These are phyloP conservation scores for sunflower (Helianthus annuus) DNA, from an alignment of 129 eudicot genomes.

Conservation along the genomic window DNA sequence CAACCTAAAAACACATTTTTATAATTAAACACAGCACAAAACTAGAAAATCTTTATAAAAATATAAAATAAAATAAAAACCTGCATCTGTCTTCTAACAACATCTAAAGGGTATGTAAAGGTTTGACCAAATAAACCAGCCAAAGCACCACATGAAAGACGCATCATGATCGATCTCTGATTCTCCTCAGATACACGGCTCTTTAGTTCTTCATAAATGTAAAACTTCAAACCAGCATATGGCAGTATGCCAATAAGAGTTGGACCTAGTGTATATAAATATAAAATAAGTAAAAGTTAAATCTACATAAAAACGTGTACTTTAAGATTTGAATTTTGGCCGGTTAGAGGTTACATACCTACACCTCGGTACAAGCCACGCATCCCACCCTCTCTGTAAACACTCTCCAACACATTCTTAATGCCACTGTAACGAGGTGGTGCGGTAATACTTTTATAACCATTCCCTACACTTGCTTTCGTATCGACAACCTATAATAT, in stretches of 20 bases:
- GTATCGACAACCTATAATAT: slow-evolving; percentile 57
- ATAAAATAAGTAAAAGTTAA: not conserved
- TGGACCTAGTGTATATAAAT: slow-evolving; percentile 61
- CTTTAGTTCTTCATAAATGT: slow-evolving; percentile 87
- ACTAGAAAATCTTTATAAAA: not conserved
- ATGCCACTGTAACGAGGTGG: slow-evolving; percentile 76
- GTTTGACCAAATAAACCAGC: slow-evolving; percentile 99
- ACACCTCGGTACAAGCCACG: slow-evolving; percentile 92
- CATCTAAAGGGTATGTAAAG: slow-evolving; percentile 93
- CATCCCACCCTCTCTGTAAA: slow-evolving; percentile 90
- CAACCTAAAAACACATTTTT: slow-evolving; percentile 59
- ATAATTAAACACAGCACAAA: not conserved
- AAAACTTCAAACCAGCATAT: slow-evolving; percentile 95
- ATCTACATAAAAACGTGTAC: not conserved
- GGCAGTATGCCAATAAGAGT: slow-evolving; percentile 95
- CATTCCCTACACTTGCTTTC: slow-evolving; percentile 45
- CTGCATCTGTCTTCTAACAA: slow-evolving; percentile 99
- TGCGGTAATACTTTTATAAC: slow-evolving; percentile 28
- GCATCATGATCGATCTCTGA: slow-evolving; percentile 70
- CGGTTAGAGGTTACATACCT: slow-evolving; percentile 44
- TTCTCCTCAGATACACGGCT: slow-evolving; percentile 91
- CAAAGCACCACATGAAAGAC: slow-evolving; percentile 90
- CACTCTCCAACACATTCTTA: slow-evolving; percentile 65
- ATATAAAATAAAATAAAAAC: slow-evolving; percentile 33
- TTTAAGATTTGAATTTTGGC: slow-evolving; percentile 4